Evolutionary conservation across 768 basidiomycete species (phyloP).

Genomic region (Amanita phalloides): DNA sequence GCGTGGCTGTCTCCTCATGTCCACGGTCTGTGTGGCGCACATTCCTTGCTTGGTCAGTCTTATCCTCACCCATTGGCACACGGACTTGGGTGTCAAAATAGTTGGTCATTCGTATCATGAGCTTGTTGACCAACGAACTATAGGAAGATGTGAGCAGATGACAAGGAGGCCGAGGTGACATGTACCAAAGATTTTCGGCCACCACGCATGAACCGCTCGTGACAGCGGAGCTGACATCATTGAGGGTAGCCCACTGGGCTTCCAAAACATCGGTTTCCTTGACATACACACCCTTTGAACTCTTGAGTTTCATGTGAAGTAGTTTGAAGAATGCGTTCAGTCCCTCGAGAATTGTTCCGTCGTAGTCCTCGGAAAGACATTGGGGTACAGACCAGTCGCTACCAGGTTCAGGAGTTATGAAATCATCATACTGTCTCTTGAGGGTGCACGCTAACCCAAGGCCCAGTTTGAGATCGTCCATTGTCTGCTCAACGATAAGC

Average conservation of each 20-base stretch:
- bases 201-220: conserved; percentile 83
- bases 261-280: conserved; percentile 98
- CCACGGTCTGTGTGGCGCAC: conserved; percentile 11
- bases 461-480: conserved; percentile 84
- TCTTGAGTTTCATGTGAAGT: conserved; percentile 93
- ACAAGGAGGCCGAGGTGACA: conserved; percentile 3
- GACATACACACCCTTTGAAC: conserved; percentile 87
- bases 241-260: conserved; percentile 91
- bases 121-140: conserved; percentile 85
- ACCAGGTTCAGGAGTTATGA: conserved; percentile 76
- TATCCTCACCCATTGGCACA: conserved; percentile 44
- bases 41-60: conserved; percentile 12
- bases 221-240: conserved; percentile 82
- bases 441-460: conserved; percentile 91
- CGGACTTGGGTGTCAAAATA: conserved; percentile 94
- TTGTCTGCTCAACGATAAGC: conserved; percentile 89
- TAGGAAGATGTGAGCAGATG: conserved; percentile 2
- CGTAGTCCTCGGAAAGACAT: conserved; percentile 87
- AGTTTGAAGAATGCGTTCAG: conserved; percentile 86
- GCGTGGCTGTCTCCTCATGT: conserved; percentile 10
- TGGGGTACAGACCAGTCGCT: conserved; percentile 84
- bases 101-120: conserved; percentile 87
- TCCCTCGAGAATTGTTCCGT: conserved; percentile 79
- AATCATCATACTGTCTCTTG: conserved; percentile 90
- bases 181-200: conserved; percentile 92